phyloP scores from a whole-genome alignment of 805 yeast genomes.

The Schwanniomyces polymorphus region DNA sequence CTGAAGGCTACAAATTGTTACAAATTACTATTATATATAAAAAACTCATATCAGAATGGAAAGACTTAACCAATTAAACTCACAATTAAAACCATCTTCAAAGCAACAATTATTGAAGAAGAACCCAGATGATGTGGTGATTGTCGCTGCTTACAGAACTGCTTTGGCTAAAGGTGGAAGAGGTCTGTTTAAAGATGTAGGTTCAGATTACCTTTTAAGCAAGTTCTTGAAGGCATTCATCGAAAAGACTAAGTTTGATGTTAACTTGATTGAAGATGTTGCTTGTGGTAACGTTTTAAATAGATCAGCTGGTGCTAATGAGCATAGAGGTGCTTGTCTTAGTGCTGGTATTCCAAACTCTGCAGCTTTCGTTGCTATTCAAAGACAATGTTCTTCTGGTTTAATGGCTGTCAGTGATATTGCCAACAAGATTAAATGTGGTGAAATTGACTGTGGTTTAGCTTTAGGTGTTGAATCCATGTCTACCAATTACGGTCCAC shows the following conservation, averaged over 20 bases:
- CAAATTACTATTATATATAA: not conserved
- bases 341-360: conserved; percentile 88
- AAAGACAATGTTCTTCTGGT: conserved; percentile 95
- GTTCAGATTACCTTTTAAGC: conserved; percentile 74
- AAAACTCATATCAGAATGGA: conserved; percentile 29
- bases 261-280: conserved; percentile 70
- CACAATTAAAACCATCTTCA: conserved; percentile 42
- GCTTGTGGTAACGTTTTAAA: conserved; percentile 90
- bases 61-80: conserved; percentile 47
- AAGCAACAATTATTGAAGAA: conserved; percentile 49
- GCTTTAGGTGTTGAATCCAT: conserved; percentile 95
- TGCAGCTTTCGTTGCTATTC: conserved; percentile 77
- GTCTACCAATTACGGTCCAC: conserved; percentile 87
- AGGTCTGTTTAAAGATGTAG: conserved; percentile 81
- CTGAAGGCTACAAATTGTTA: not conserved
- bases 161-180: conserved; percentile 86
- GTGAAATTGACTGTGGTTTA: conserved; percentile 88
- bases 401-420: conserved; percentile 86
- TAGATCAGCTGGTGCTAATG: conserved; percentile 92
- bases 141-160: conserved; percentile 87
- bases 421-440: conserved; percentile 82
- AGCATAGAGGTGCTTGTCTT: conserved; percentile 87
- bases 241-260: conserved; percentile 50
- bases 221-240: conserved; percentile 65
- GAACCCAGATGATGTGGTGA: conserved; percentile 85